Evolutionary conservation across 2,329 filamentous ascomycete genomes (phyloP).

Genomic region (Xylaria sp.): DNA sequence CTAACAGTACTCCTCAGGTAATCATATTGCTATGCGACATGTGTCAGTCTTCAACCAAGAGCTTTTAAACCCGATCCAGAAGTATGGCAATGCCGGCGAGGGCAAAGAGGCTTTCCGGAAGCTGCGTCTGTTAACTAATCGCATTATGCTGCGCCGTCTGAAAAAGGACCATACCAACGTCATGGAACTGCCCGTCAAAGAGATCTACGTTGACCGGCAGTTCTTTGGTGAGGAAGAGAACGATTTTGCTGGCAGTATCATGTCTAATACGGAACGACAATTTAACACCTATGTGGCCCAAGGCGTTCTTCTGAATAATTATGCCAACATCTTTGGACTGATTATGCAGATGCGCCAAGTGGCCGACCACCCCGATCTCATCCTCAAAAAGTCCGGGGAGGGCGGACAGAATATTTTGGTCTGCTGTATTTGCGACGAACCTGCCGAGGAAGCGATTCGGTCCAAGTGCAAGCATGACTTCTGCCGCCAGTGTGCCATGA

Average conservation of each 20-base stretch:
- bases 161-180: constrained; percentile 93
- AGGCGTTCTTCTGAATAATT: constrained; percentile 94
- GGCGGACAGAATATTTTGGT: constrained; percentile 89
- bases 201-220: constrained; percentile 88
- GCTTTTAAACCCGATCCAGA: constrained; percentile 81
- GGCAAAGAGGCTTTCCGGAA: constrained; percentile 78
- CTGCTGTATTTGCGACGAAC: constrained; percentile 95
- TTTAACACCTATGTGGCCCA: constrained; percentile 96
- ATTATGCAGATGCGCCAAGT: constrained; percentile 99
- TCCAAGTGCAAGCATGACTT: constrained; percentile 94
- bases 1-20: constrained; percentile 31
- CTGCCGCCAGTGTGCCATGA: constrained; percentile 79
- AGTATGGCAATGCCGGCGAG: constrained; percentile 62
- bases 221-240: constrained; percentile 97
- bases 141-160: constrained; percentile 93
- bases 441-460: constrained; percentile 90
- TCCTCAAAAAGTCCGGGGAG: constrained; percentile 84
- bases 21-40: constrained; percentile 49
- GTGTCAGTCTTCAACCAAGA: constrained; percentile 94
- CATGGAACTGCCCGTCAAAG: constrained; percentile 96
- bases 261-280: constrained; percentile 84
- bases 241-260: constrained; percentile 94
- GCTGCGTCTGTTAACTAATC: constrained; percentile 84
- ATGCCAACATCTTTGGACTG: constrained; percentile 97
- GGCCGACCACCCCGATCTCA: constrained; percentile 92